These are phyloP conservation scores for Thamnidium elegans DNA, from an alignment of 192 early-diverging fungal genomes.

Conservation along the genomic window DNA sequence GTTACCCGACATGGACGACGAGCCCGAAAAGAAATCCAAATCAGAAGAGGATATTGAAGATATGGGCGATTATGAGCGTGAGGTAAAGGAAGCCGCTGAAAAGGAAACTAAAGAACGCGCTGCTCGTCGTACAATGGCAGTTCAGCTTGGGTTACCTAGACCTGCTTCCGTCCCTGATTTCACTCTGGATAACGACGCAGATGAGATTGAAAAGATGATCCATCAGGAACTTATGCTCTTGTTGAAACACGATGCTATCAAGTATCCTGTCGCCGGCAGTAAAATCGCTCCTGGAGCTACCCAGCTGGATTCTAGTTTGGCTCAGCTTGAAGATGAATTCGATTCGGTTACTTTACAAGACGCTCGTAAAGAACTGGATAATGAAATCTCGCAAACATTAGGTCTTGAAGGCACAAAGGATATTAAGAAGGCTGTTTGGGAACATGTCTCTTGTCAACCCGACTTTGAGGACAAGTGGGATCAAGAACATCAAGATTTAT, in stretches of 20 bases:
- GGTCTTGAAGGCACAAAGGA: constrained; percentile 31
- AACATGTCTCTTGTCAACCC: constrained; percentile 24
- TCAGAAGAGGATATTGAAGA: constrained; percentile 57
- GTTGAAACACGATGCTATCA: constrained; percentile 66
- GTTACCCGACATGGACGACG: constrained; percentile 62
- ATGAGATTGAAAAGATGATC: constrained; percentile 57
- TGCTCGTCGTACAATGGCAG: constrained; percentile 64
- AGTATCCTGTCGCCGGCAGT: constrained; percentile 67
- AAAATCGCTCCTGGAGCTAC: constrained; percentile 44
- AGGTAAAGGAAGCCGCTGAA: constrained; percentile 47
- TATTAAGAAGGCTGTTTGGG: constrained; percentile 36
- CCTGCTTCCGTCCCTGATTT: constrained; percentile 43
- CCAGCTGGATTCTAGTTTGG: constrained; percentile 29
- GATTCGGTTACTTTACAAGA: constrained; percentile 50
- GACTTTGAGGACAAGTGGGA: constrained; percentile 39
- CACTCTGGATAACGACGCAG: constrained; percentile 25
- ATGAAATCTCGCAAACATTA: constrained; percentile 38
- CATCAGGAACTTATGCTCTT: constrained; percentile 69
- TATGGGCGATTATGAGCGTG: constrained; percentile 65
- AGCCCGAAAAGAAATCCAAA: constrained; percentile 26
- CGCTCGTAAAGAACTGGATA: constrained; percentile 55
- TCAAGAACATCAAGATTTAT: constrained; percentile 31
- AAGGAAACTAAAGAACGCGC: constrained; percentile 50
- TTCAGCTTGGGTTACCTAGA: constrained; percentile 76
- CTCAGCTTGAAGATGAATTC: constrained; percentile 58